These are phyloP conservation scores for Dendrobium nobile DNA, from an alignment of 106 monocot genomes.

Conservation along the genomic window DNA sequence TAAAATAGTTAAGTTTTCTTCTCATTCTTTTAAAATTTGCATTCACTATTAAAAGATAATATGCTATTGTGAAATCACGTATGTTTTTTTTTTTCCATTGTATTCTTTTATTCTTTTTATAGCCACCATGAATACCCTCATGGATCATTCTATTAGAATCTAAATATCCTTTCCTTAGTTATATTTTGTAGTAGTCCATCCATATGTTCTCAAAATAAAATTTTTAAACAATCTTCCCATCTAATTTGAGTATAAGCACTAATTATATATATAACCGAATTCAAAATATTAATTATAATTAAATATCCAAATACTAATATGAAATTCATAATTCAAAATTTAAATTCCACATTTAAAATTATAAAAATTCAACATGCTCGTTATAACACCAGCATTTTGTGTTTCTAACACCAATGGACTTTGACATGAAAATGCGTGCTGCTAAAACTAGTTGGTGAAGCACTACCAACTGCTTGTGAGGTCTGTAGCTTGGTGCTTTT, in stretches of 20 bases:
- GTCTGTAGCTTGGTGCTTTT: neutral
- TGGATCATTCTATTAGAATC: too few species aligned
- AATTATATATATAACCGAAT: neutral
- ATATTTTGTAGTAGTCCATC: too few species aligned
- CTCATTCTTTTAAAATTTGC: too few species aligned
- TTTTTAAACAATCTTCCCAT: neutral
- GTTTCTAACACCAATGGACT: neutral
- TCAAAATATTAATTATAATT: neutral
- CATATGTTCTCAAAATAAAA: neutral
- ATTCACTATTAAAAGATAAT: too few species aligned
- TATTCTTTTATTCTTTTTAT: too few species aligned
- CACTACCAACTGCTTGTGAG: neutral
- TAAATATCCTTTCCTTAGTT: too few species aligned
- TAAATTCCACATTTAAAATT: neutral
- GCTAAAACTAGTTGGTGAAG: neutral
- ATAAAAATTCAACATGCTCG: neutral
- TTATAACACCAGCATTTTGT: neutral
- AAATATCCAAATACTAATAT: neutral
- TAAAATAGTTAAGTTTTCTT: too few species aligned
- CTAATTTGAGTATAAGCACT: neutral
- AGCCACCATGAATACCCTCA: too few species aligned
- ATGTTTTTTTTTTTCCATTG: too few species aligned
- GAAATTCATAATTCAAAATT: neutral
- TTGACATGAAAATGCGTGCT: neutral
- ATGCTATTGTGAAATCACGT: too few species aligned